Evolutionary conservation across 371 early-diverging fungal genomes (phyloP), one percentile per base, ranked within the genome.

Genomic region (Mortierella sp.): DNA sequence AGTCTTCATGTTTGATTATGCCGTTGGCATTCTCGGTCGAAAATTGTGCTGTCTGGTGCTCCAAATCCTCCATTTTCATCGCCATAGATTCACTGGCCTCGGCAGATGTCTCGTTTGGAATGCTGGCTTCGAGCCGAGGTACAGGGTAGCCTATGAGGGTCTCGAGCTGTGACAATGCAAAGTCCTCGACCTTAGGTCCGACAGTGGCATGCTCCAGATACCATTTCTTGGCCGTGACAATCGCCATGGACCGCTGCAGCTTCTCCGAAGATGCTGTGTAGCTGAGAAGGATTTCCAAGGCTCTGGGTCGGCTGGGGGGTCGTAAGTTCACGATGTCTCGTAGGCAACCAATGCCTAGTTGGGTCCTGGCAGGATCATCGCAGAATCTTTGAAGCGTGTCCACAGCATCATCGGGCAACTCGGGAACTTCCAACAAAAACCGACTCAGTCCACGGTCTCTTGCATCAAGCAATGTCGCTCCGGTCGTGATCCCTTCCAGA

Each of bases 271-370:
- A 57, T 12, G 77, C 19, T 40, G 77, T 76, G 47, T 76, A 76
- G 17, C 54, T 22, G 17, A 76, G 66, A 3, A 76, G 46, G 24
- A 69, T 64, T 24, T 57, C 54, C 46, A 76, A 31, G 27, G 77
- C 77, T 19, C 57, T 61, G 3, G 60, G 37, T 10, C 77, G 61
- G 27, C 77, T 76, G 16, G 77, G 69, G 14, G 77, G 77, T 25
- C 77, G 77, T 13, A 76, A 51, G 31, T 76, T 76, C 27, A 76
- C 69, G n/a, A 76, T 49, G 34, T 76, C 77, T 28, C 77, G 64
- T 16, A 76, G 29, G 41, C 77, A 76, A 3, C 57, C 34, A 6
- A 76, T 64, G 3, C 77, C 77, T 7, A 68, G 40, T 24, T 76
- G 77, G 0, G 66, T 65, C 19, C 77, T 43, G 2, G 58, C 51